Conservation (phyloP, 106 monocot species). For the Dendrobium chrysotoxum region DNA sequence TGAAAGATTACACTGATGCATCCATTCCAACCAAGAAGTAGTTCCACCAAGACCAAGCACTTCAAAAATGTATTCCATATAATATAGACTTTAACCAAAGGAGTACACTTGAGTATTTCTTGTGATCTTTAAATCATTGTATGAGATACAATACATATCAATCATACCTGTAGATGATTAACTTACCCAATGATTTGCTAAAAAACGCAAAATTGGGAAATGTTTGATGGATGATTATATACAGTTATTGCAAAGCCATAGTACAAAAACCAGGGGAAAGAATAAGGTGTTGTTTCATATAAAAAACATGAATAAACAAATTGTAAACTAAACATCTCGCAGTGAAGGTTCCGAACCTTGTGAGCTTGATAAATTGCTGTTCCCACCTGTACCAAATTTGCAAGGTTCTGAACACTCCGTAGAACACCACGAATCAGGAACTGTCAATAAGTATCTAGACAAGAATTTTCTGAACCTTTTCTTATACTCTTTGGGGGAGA, state of each 20-base stretch:
- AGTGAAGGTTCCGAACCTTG: neutral
- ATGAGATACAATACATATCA: slow-evolving; percentile 2
- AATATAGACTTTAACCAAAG: neutral
- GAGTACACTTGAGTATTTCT: neutral
- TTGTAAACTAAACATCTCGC: neutral
- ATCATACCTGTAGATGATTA: slow-evolving; percentile 2
- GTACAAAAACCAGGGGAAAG: neutral
- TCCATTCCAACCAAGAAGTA: neutral
- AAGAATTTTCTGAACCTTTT: slow-evolving; percentile 78
- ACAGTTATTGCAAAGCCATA: slow-evolving; percentile 5
- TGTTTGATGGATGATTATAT: neutral
- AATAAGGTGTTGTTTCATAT: neutral
- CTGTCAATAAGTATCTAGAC: slow-evolving; percentile 75
- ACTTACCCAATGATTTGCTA: slow-evolving; percentile 11
- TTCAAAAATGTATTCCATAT: neutral
- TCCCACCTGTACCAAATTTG: slow-evolving; percentile 20
- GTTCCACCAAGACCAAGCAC: neutral
- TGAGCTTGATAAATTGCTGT: neutral
- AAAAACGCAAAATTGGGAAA: slow-evolving; percentile 14
- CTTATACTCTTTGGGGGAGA: slow-evolving; percentile 84
- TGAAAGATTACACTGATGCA: neutral
- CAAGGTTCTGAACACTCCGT: slow-evolving; percentile 20
- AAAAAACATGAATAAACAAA: slow-evolving; percentile 5
- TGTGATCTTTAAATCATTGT: neutral
- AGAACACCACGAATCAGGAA: slow-evolving; percentile 65